These are phyloP conservation scores for Polyporus tsugae DNA, from an alignment of 1,284 basidiomycete genomes.

Conservation along the genomic window DNA sequence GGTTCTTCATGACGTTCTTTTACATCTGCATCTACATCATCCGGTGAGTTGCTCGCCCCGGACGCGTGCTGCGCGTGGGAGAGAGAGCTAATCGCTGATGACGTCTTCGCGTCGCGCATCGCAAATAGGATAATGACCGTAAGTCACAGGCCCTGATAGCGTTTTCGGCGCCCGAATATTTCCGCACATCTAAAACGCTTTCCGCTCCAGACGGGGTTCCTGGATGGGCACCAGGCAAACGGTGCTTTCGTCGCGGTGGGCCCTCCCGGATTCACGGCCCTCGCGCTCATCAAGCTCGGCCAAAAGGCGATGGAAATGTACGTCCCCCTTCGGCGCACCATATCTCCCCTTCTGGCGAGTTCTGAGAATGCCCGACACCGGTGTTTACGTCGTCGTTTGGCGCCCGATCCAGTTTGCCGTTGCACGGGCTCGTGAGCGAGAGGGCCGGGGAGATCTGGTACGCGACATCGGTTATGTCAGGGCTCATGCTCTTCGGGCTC, in stretches of 20 bases:
- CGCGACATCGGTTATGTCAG: slow-evolving; percentile 49
- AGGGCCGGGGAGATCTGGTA: slow-evolving; percentile 58
- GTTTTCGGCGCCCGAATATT: slow-evolving; percentile 10
- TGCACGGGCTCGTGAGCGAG: slow-evolving; percentile 49
- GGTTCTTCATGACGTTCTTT: slow-evolving; percentile 60
- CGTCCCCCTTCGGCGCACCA: slow-evolving; percentile 22
- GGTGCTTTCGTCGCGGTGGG: slow-evolving; percentile 58
- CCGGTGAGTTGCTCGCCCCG: slow-evolving; percentile 42
- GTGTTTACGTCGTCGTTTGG: slow-evolving; percentile 15
- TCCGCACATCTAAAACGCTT: not conserved
- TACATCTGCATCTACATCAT: slow-evolving; percentile 60
- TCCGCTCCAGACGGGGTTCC: slow-evolving; percentile 53
- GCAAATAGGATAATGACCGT: slow-evolving; percentile 52
- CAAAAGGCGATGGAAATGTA: slow-evolving; percentile 49
- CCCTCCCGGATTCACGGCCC: slow-evolving; percentile 58
- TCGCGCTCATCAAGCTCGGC: slow-evolving; percentile 57
- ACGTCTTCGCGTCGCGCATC: slow-evolving; percentile 20
- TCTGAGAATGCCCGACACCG: slow-evolving; percentile 16
- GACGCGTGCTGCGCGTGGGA: slow-evolving; percentile 3
- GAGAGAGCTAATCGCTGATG: slow-evolving; percentile 4
- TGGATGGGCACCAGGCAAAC: slow-evolving; percentile 59
- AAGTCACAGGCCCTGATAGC: slow-evolving; percentile 25
- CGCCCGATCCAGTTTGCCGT: slow-evolving; percentile 43
- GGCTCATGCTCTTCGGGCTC: slow-evolving; percentile 53
- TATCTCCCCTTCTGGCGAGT: slow-evolving; percentile 6